Conservation (phyloP, 2,329 filamentous ascomycete species). For the Trichophyton benhamiae region DNA sequence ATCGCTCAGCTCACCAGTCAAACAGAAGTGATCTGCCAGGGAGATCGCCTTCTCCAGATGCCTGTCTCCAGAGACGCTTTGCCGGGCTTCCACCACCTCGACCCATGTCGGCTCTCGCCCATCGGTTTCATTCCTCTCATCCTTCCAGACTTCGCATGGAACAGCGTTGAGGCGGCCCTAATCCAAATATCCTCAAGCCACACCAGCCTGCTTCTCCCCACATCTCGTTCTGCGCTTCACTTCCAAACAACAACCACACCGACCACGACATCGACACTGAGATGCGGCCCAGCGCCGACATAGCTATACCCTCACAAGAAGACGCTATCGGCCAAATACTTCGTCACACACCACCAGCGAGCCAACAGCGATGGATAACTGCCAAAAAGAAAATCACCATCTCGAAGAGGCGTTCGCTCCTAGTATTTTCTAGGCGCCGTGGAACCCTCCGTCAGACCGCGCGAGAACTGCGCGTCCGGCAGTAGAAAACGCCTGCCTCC, state of each 20-base stretch:
- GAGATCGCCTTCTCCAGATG: neutral
- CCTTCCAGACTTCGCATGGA: neutral
- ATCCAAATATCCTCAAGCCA: neutral
- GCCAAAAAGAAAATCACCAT: no score
- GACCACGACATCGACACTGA: no score
- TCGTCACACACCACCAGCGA: no score
- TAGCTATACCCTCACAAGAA: no score
- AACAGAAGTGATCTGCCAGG: neutral
- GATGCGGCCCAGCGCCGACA: no score
- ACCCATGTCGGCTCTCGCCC: neutral
- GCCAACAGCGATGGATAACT: no score
- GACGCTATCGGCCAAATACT: no score
- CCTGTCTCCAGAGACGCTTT: neutral
- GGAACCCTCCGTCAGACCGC: neutral
- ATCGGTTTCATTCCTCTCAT: neutral
- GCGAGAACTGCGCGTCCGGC: neutral
- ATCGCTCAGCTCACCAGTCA: neutral
- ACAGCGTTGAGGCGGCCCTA: neutral
- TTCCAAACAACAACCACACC: no score
- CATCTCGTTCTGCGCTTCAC: neutral
- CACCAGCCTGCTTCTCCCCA: neutral
- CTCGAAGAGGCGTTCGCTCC: no score
- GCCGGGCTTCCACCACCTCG: neutral
- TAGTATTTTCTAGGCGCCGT: neutral
- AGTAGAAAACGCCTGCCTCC: neutral